phyloP scores from a whole-genome alignment of 2,329 filamentous ascomycete species.

The Trichophyton schoenleinii region DNA sequence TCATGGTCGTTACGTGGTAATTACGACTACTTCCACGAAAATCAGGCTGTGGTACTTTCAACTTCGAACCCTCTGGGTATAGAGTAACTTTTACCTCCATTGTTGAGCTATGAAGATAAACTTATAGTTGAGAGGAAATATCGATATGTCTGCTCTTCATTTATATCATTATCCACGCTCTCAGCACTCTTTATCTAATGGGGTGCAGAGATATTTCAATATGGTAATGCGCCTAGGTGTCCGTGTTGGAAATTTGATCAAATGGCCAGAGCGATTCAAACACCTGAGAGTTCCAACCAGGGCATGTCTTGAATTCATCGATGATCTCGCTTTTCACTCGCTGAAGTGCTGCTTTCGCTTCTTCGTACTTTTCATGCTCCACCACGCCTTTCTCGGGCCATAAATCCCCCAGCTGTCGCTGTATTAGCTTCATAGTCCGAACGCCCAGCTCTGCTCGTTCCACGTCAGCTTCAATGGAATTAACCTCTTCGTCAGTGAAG shows the following conservation, averaged over 20 bases:
- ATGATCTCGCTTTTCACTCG: constrained; percentile 18
- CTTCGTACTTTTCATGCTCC: constrained; percentile 9
- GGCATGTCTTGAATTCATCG: constrained; percentile 18
- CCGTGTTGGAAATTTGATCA: neutral
- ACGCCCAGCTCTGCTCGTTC: constrained; percentile 18
- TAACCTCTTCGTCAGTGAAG: constrained; percentile 17
- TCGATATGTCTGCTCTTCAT: too few species aligned
- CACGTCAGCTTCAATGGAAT: constrained; percentile 19
- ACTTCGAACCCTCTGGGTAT: too few species aligned
- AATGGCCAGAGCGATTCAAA: constrained; percentile 21
- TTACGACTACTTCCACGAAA: too few species aligned
- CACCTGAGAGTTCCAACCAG: constrained; percentile 18
- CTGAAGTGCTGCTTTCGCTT: constrained; percentile 10
- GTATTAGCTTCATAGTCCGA: constrained; percentile 16
- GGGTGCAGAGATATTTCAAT: too few species aligned
- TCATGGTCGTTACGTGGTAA: too few species aligned
- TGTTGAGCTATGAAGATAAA: too few species aligned
- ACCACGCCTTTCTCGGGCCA: constrained; percentile 13
- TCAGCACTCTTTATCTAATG: too few species aligned
- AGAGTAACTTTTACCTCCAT: too few species aligned
- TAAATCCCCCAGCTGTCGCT: constrained; percentile 17
- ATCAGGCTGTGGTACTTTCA: too few species aligned
- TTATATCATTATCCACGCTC: too few species aligned
- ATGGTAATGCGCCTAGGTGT: too few species aligned
- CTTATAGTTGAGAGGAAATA: too few species aligned